Evolutionary conservation across 441 rosid genomes (phyloP).

Genomic region (Adansonia grandidieri): DNA sequence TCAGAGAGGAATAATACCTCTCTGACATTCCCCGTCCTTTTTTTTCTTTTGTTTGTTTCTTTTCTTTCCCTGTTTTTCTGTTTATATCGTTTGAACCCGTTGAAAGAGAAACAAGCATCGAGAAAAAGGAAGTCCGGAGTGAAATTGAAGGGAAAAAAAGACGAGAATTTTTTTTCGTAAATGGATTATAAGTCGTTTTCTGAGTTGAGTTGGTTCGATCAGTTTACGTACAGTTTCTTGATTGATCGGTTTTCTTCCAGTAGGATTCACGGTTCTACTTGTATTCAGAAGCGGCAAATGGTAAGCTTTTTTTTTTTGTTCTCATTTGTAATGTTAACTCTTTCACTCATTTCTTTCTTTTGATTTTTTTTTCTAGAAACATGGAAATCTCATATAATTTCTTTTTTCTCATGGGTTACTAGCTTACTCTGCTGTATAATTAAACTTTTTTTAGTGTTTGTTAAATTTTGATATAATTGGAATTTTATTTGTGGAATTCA

Average conservation of each 20-base stretch:
- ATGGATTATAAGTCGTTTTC: slow-evolving; percentile 22
- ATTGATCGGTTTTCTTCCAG: slow-evolving; percentile 16
- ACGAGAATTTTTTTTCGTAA: slow-evolving; percentile 6
- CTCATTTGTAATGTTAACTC: not conserved
- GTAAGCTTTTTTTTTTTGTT: slow-evolving; percentile 30
- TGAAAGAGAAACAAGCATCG: slow-evolving; percentile 20
- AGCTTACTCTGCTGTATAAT: not conserved
- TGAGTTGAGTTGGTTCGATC: slow-evolving; percentile 36
- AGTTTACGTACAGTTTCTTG: slow-evolving; percentile 18
- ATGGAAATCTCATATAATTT: slow-evolving; percentile 3
- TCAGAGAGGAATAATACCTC: slow-evolving; percentile 56
- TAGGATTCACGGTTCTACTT: slow-evolving; percentile 31
- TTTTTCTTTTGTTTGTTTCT: not conserved
- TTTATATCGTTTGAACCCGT: slow-evolving; percentile 26
- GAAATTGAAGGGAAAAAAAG: slow-evolving; percentile 1
- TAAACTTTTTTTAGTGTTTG: slow-evolving; percentile 7
- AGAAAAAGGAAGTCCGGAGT: slow-evolving; percentile 16
- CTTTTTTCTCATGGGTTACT: not conserved
- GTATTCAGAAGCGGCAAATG: slow-evolving; percentile 38
- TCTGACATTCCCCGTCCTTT: slow-evolving; percentile 42
- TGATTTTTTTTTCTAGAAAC: not conserved
- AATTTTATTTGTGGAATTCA: not conserved
- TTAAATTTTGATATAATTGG: slow-evolving; percentile 6
- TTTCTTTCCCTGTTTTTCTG: not conserved
- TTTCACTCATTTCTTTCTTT: slow-evolving; percentile 1